A percentile compares a stretch with the other conserved stretches of the same genome.
Conservation (phyloP, 805 yeast genomes). For the Scheffersomyces coipomensis region DNA sequence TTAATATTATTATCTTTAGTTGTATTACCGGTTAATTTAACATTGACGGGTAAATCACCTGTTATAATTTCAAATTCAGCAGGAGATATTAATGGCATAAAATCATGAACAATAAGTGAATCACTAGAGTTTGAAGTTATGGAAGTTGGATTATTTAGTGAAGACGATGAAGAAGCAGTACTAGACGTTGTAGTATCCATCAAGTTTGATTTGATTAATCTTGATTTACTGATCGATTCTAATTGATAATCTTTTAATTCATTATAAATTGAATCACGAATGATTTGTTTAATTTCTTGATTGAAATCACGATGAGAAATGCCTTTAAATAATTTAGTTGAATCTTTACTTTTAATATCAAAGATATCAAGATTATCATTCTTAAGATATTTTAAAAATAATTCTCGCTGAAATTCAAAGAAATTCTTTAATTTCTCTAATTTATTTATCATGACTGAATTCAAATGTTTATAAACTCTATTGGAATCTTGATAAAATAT, state of each 20-base stretch:
- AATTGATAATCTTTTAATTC: slow-evolving; percentile 5
- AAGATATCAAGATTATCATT: slow-evolving; percentile 11
- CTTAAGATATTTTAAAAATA: slow-evolving; percentile 19
- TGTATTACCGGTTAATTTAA: neutral
- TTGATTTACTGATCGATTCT: neutral
- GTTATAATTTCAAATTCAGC: slow-evolving; percentile 40
- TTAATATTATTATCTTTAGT: slow-evolving; percentile 18
- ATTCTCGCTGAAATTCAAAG: slow-evolving; percentile 33
- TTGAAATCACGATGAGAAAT: slow-evolving; percentile 26
- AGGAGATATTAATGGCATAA: slow-evolving; percentile 38
- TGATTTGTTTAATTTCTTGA: slow-evolving; percentile 26
- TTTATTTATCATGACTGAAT: slow-evolving; percentile 27
- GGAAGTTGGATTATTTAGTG: neutral
- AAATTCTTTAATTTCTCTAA: slow-evolving; percentile 37
- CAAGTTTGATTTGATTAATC: neutral
- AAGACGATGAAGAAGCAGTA: slow-evolving; percentile 4
- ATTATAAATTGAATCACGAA: slow-evolving; percentile 12
- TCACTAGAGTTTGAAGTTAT: slow-evolving; percentile 1
- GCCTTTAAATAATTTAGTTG: slow-evolving; percentile 24
- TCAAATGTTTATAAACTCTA: slow-evolving; percentile 30
- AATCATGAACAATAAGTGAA: slow-evolving; percentile 29
- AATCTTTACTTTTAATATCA: slow-evolving; percentile 19
- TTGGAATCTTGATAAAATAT: slow-evolving; percentile 38
- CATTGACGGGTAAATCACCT: slow-evolving; percentile 32
- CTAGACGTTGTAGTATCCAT: neutral